phyloP scores from a whole-genome alignment of 2,329 filamentous ascomycete species.

The Apiospora pterosperma region DNA sequence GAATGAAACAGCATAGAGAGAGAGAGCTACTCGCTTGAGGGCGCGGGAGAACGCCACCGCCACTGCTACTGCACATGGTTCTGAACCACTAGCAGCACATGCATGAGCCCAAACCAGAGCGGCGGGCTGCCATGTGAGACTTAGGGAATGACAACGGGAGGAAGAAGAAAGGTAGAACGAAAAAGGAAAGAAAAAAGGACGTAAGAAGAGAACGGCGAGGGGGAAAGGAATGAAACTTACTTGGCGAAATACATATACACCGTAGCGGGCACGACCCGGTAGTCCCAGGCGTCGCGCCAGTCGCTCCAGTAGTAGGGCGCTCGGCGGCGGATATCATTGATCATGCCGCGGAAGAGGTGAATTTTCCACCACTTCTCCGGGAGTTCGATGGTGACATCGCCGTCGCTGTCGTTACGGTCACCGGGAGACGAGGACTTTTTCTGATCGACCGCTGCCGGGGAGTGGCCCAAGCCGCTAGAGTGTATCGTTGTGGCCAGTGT shows the following conservation, averaged over 20 bases:
- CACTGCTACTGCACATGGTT: background rate
- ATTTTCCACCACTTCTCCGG: slow-evolving; percentile 68
- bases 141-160: background rate
- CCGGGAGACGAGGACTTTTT: background rate
- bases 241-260: slow-evolving; percentile 96
- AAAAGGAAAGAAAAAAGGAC: background rate
- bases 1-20: background rate
- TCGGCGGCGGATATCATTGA: slow-evolving; percentile 71
- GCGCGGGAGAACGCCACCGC: background rate
- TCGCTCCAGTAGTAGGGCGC: slow-evolving; percentile 78
- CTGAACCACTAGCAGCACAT: background rate
- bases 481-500: background rate
- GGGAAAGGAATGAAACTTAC: slow-evolving; percentile 45
- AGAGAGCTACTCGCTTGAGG: background rate
- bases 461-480: background rate
- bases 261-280: slow-evolving; percentile 81
- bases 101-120: background rate
- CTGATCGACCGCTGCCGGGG: background rate
- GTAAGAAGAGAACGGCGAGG: background rate
- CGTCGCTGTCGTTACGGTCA: background rate
- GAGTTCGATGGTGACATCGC: background rate
- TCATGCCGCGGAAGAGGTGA: slow-evolving; percentile 73
- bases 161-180: background rate
- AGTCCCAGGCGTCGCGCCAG: slow-evolving; percentile 86
- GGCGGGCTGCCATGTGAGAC: background rate